Evolutionary conservation across 2,329 filamentous ascomycete genomes (phyloP).

Genomic region (Sclerotinia nivalis): DNA sequence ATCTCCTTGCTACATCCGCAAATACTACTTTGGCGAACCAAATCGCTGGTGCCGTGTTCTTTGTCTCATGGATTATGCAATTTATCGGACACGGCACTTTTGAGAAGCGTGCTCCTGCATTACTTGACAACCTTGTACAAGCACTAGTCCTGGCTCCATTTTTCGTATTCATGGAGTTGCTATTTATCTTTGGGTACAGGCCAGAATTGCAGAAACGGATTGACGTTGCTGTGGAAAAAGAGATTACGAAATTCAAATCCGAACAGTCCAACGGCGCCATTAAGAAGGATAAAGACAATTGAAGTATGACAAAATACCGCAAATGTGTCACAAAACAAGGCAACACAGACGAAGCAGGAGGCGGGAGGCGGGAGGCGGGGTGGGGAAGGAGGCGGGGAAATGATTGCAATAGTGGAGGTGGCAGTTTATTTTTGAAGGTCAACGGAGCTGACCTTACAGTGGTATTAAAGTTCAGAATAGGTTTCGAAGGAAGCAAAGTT

Average conservation of each 20-base stretch:
- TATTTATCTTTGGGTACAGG: slow-evolving; percentile 89
- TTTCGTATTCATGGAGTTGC: slow-evolving; percentile 93
- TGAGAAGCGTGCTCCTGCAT: slow-evolving; percentile 82
- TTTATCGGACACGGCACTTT: slow-evolving; percentile 90
- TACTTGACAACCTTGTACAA: slow-evolving; percentile 89
- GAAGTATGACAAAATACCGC: slow-evolving; percentile 13
- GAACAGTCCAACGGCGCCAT: slow-evolving; percentile 49
- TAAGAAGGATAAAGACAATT: slow-evolving; percentile 54
- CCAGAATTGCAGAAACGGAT: slow-evolving; percentile 82
- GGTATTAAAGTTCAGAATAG: background rate
- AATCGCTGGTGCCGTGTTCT: slow-evolving; percentile 64
- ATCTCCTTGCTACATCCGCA: slow-evolving; percentile 54
- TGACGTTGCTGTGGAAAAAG: slow-evolving; percentile 70
- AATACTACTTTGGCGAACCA: slow-evolving; percentile 53
- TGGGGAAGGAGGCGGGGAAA: background rate
- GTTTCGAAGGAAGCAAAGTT: slow-evolving; percentile 1
- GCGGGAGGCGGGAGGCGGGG: too few relatives aligned
- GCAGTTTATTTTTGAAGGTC: background rate
- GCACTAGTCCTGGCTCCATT: slow-evolving; percentile 90
- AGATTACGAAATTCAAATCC: slow-evolving; percentile 73
- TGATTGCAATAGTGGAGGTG: background rate
- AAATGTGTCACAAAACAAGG: background rate
- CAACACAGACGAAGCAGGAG: background rate
- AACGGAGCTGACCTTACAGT: background rate
- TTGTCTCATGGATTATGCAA: slow-evolving; percentile 81